Evolutionary conservation across 1,284 basidiomycete genomes (phyloP).

Genomic region (Cryptococcus maquisensis): DNA sequence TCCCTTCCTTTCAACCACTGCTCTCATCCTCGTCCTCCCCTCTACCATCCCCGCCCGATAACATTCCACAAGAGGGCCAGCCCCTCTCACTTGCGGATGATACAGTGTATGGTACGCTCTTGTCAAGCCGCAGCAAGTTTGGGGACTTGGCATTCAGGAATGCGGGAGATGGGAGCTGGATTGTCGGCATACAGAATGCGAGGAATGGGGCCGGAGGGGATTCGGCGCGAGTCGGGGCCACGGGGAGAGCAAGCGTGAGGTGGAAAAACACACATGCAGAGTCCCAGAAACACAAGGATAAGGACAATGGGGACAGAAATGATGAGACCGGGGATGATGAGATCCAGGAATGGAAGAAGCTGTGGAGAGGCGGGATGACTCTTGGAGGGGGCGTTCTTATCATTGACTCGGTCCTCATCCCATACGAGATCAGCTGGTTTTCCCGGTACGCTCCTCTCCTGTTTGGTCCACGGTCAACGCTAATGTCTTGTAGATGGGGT

Average conservation of each 20-base stretch:
- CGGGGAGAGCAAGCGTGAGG: constrained; percentile 69
- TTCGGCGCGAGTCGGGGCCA: constrained; percentile 70
- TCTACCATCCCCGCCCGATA: constrained; percentile 3
- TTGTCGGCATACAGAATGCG: constrained; percentile 88
- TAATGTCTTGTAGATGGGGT: constrained; percentile 30
- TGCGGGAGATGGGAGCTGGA: constrained; percentile 53
- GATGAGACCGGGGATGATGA: constrained; percentile 3
- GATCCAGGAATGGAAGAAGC: constrained; percentile 11
- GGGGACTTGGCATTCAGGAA: constrained; percentile 76
- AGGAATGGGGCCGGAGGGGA: constrained; percentile 62
- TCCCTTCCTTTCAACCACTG: constrained; percentile 53
- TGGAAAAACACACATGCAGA: constrained; percentile 52
- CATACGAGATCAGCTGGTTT: constrained; percentile 81
- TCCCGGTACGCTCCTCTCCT: constrained; percentile 15
- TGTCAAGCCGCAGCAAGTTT: constrained; percentile 60
- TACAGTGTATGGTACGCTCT: constrained; percentile 68
- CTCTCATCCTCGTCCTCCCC: constrained; percentile 6
- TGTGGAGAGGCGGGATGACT: constrained; percentile 45
- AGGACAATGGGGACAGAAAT: constrained; percentile 1
- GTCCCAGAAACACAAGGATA: constrained; percentile 33
- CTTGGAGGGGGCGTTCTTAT: constrained; percentile 76
- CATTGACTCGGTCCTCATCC: constrained; percentile 76
- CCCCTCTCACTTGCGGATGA: constrained; percentile 69
- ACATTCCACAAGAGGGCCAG: constrained; percentile 44
- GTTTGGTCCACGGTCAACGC: background rate